phyloP scores from a whole-genome alignment of 345 rosid species.

The Hevea brasiliensis region DNA sequence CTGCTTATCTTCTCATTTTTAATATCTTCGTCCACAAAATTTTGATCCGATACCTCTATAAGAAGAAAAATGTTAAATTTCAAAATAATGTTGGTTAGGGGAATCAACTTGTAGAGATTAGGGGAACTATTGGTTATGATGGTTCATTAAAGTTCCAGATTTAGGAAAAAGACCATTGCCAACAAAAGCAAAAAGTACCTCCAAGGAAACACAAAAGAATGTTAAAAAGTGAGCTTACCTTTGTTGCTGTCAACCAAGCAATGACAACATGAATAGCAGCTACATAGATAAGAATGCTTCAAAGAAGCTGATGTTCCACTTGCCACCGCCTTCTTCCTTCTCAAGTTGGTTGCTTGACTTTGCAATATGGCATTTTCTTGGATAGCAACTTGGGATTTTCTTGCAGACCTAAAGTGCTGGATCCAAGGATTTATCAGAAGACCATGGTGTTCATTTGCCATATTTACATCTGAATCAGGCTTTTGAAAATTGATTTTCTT shows the following conservation, averaged over 20 bases:
- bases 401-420: conserved; percentile 48
- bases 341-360: conserved; percentile 26
- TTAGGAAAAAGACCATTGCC: too few species aligned
- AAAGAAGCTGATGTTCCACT: conserved; percentile 33
- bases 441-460: conserved; percentile 24
- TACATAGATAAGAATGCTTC: conserved; percentile 24
- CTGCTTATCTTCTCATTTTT: conserved; percentile 32
- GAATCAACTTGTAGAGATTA: too few species aligned
- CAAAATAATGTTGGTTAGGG: too few species aligned
- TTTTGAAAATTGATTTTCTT: conserved; percentile 45
- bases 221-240: conserved; percentile 35
- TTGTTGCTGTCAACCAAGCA: conserved; percentile 31
- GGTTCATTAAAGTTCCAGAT: background rate
- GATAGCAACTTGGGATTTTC: conserved; percentile 15
- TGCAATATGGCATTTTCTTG: conserved; percentile 23
- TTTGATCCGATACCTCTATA: conserved; percentile 86
- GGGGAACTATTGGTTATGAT: too few species aligned
- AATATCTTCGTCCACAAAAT: conserved; percentile 62
- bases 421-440: conserved; percentile 64
- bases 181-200: too few species aligned
- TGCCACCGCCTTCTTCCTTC: conserved; percentile 36
- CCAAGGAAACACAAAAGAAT: background rate
- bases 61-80: conserved; percentile 3
- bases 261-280: conserved; percentile 22
- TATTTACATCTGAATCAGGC: conserved; percentile 37